Evolutionary conservation across 1,284 basidiomycete genomes (phyloP), one percentile per base, ranked within the genome.

Genomic region (Leccinum ambiguum): DNA sequence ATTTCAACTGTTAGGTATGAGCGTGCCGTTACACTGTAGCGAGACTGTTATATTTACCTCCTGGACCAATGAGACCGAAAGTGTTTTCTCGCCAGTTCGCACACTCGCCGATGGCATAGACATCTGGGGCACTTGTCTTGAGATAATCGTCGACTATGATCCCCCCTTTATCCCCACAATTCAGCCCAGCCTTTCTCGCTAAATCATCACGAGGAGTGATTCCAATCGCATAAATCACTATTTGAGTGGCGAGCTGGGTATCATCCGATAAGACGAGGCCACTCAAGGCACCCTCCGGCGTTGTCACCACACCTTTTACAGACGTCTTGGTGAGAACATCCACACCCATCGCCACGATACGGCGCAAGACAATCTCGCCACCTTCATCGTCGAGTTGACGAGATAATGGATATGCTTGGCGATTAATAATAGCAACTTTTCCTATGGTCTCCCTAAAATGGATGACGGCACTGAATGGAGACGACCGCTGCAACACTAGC

Each of bases 81-180:
- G 85, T 87, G 63, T 89, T 86, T 3, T 82, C 84, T 63, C 81
- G 81, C 87, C 88, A 92, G 61, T 80, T 82, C 0, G 90, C 90
- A 71, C 90, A 92, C 73, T 92, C 91, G 3, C 91, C 91, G 62
- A 93, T 88, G 3, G 91, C 91, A 68, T 86, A 92, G 4, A 92
- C 81, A 65, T 87, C 83, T 60, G 80, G 71, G 1, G 81, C 82
- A 30, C 82, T 86, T 1, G 90, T 91, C 69, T 78, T 72, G 50
- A 92, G 76, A 63, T 79, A 76, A 62, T 90, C 85, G 58, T 83
- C 80, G 9, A 92, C 85, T 6, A 81, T 75, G 67, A 93, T 82
- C 0, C 91, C 91, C 3, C 86, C 85, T 18, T 79, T 78, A 0
- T 76, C 66, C 60, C 80, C 75, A 61, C 82, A 82, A 60, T 77